Evolutionary conservation across 371 early-diverging fungal species (phyloP).

Genomic region (Mortierella sp.): DNA sequence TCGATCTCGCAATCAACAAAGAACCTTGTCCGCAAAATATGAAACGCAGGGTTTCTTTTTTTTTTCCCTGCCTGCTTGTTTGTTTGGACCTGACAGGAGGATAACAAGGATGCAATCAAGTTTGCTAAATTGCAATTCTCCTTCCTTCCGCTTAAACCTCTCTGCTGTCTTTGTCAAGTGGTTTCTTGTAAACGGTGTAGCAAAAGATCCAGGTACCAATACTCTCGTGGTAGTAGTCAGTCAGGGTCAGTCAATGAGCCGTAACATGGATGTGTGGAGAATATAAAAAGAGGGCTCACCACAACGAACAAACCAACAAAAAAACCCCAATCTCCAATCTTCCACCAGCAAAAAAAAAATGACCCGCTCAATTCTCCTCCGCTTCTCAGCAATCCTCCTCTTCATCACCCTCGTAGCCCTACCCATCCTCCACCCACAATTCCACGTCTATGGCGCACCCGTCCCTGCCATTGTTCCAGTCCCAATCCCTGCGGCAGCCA

Average conservation of each 20-base stretch:
- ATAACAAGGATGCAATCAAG: background rate
- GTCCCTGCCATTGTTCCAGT: background rate
- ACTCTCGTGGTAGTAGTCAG: background rate
- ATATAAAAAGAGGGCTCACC: background rate
- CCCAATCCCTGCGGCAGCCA: background rate
- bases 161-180: background rate
- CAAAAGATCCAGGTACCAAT: background rate
- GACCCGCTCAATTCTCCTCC: background rate
- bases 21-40: background rate
- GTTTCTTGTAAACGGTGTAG: no score
- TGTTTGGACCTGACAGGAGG: background rate
- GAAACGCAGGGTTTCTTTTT: background rate
- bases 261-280: background rate
- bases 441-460: background rate
- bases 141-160: background rate
- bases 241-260: no score
- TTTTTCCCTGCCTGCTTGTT: background rate
- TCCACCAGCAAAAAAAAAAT: background rate
- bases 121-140: background rate
- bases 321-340: background rate
- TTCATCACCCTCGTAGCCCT: background rate
- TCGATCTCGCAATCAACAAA: background rate
- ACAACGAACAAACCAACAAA: background rate
- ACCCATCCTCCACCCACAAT: background rate
- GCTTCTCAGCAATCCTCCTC: background rate